phyloP scores from a whole-genome alignment of 2,329 filamentous ascomycete species.

The Botryotinia calthae region DNA sequence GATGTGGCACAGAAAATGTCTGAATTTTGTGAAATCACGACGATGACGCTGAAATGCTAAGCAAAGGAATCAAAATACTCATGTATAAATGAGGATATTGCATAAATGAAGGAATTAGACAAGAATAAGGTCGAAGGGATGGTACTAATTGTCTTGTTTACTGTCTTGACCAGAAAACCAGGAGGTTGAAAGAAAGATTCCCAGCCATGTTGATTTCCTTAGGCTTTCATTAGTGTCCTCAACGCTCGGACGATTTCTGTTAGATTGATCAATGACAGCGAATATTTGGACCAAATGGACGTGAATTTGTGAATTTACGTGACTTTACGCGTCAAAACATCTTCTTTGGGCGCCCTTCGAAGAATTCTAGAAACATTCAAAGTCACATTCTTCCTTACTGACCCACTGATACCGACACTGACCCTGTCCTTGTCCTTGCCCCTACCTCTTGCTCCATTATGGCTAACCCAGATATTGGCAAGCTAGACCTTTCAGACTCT shows the following conservation, averaged over 20 bases:
- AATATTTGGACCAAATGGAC: not conserved
- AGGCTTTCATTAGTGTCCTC: conserved; percentile 5
- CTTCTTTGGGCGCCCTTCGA: not conserved
- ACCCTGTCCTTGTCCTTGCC: not conserved
- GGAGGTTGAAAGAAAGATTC: conserved; percentile 15
- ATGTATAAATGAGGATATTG: conserved; percentile 11
- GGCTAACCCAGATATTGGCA: conserved; percentile 50
- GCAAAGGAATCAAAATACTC: conserved; percentile 7
- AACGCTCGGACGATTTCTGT: conserved; percentile 5
- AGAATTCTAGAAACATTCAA: conserved; percentile 1
- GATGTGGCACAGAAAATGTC: conserved; percentile 4
- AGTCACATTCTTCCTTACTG: not conserved
- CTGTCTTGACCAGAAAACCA: conserved; percentile 13
- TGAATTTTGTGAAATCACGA: not conserved
- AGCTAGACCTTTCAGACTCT: conserved; percentile 52
- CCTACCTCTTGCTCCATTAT: conserved; percentile 20
- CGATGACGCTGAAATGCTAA: conserved; percentile 9
- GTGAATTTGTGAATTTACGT: conserved; percentile 1
- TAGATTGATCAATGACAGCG: not conserved
- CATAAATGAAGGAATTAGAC: conserved; percentile 18
- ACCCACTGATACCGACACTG: not conserved
- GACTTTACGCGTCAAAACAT: conserved; percentile 12
- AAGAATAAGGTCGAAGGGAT: conserved; percentile 5
- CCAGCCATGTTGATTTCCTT: conserved; percentile 21
- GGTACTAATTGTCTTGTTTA: conserved; percentile 17